These are phyloP conservation scores for Gossypium lobatum DNA, from an alignment of 441 rosid species.

Conservation along the genomic window DNA sequence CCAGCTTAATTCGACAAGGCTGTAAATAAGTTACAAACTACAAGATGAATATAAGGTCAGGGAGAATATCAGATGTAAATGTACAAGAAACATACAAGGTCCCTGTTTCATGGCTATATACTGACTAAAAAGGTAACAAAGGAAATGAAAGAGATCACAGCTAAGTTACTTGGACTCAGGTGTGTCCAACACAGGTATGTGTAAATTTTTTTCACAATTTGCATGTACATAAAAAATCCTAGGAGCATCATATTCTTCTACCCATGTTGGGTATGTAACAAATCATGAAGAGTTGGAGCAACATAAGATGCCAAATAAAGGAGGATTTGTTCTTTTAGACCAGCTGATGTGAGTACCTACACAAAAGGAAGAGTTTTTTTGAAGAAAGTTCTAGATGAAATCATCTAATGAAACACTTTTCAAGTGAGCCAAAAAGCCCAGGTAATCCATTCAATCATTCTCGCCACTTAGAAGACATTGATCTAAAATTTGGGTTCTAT, in stretches of 20 bases:
- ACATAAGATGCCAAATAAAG: not conserved
- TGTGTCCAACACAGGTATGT: not conserved
- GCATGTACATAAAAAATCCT: not conserved
- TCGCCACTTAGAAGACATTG: not conserved
- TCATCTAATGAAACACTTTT: not conserved
- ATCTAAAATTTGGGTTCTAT: not conserved
- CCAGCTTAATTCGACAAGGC: slow-evolving; percentile 11
- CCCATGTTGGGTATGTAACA: not conserved
- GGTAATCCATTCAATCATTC: not conserved
- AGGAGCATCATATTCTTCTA: not conserved
- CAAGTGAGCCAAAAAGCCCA: not conserved
- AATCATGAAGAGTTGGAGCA: not conserved
- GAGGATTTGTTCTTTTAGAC: slow-evolving; percentile 2
- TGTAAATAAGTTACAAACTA: not conserved
- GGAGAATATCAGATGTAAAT: not conserved
- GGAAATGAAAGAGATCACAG: not conserved
- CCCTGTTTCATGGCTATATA: not conserved
- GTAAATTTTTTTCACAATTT: not conserved
- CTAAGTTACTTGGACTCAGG: not conserved
- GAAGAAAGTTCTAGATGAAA: not conserved
- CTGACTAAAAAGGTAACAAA: not conserved
- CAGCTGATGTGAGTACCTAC: not conserved
- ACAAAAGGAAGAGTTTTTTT: not conserved
- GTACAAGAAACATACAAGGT: not conserved
- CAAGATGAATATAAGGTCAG: not conserved